Evolutionary conservation across 1,284 basidiomycete genomes (phyloP).

Genomic region (Moesziomyces aphidis): DNA sequence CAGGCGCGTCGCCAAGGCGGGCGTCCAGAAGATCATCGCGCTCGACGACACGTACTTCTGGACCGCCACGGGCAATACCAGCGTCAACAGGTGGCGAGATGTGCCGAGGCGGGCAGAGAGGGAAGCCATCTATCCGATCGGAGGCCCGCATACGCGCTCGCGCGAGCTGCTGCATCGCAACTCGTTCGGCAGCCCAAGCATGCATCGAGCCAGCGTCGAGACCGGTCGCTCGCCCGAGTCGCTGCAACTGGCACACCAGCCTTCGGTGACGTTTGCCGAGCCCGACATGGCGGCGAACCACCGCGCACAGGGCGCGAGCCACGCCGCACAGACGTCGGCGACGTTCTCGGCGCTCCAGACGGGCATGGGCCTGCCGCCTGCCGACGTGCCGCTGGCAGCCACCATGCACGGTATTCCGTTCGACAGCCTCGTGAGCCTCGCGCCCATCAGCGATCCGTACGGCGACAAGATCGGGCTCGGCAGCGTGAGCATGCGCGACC

Average conservation of each 20-base stretch:
- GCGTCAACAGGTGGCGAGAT: constrained; percentile 82
- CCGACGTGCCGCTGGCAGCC: constrained; percentile 33
- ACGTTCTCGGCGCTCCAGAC: constrained; percentile 23
- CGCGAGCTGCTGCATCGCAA: constrained; percentile 22
- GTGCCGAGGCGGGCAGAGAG: constrained; percentile 66
- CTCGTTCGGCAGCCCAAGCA: constrained; percentile 29
- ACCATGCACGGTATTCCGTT: constrained; percentile 79
- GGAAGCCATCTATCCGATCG: constrained; percentile 52
- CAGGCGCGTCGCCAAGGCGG: constrained; percentile 71
- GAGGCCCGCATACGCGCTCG: constrained; percentile 14
- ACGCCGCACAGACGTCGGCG: constrained; percentile 9
- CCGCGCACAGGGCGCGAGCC: background rate
- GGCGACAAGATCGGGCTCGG: constrained; percentile 52
- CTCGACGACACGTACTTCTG: constrained; percentile 89
- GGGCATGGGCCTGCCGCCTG: constrained; percentile 39
- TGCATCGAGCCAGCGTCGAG: constrained; percentile 31
- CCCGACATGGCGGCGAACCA: constrained; percentile 10
- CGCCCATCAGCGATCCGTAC: constrained; percentile 81
- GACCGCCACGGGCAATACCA: constrained; percentile 87
- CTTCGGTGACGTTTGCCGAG: constrained; percentile 47
- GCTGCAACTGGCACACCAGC: constrained; percentile 8
- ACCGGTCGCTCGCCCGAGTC: constrained; percentile 30
- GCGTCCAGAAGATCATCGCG: constrained; percentile 84
- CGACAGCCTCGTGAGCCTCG: constrained; percentile 80
- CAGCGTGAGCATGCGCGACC: constrained; percentile 53